Conservation (phyloP, 2,329 filamentous ascomycete genomes). For the Coniochaeta ligniaria region DNA sequence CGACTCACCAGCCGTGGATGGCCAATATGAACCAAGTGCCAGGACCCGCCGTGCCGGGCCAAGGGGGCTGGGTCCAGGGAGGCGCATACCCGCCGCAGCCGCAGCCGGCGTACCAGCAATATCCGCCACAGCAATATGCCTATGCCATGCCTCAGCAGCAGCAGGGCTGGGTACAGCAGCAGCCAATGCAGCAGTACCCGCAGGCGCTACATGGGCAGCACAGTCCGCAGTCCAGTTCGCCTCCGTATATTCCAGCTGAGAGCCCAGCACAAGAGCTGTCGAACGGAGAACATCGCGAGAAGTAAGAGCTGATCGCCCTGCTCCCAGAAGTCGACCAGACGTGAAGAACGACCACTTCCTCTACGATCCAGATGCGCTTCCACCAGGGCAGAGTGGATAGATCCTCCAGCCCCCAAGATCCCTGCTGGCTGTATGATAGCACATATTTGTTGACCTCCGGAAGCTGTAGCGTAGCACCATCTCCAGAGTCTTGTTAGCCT, state of each 20-base stretch:
- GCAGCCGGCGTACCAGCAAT: constrained; percentile 2
- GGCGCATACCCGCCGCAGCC: constrained; percentile 4
- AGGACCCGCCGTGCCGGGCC: not conserved
- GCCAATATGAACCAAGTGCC: not conserved
- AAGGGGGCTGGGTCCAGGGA: not conserved
- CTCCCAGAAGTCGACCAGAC: too few species aligned
- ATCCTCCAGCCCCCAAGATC: too few species aligned
- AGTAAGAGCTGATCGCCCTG: too few species aligned
- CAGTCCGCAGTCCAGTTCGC: not conserved
- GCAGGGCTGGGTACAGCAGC: not conserved
- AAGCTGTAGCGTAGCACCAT: too few species aligned
- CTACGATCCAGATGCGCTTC: too few species aligned
- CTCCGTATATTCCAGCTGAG: not conserved
- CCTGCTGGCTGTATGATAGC: too few species aligned
- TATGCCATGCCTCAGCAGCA: not conserved
- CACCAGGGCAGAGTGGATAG: too few species aligned
- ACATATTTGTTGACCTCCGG: too few species aligned
- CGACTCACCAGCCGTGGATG: constrained; percentile 9
- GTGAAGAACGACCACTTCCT: too few species aligned
- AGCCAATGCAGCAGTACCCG: not conserved
- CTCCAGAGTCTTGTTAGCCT: too few species aligned
- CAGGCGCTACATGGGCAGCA: not conserved
- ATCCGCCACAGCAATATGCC: constrained; percentile 3
- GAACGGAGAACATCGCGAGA: not conserved
- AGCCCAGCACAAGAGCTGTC: not conserved